phyloP scores from a whole-genome alignment of 345 rosid species.

The Hevea brasiliensis region DNA sequence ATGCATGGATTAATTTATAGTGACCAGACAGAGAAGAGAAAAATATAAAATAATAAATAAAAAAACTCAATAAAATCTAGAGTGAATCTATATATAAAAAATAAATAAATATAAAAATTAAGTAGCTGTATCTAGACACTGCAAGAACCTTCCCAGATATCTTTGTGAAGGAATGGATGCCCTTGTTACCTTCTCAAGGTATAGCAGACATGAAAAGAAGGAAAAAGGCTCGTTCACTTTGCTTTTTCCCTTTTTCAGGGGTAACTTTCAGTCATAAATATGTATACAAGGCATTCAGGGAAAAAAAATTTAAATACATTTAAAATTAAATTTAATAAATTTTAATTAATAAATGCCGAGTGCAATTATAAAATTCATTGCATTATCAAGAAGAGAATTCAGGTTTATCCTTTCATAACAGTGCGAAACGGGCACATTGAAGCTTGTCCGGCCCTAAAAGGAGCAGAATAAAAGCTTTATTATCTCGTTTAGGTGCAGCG shows the following conservation, averaged over 20 bases:
- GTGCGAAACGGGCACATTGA: too few species aligned
- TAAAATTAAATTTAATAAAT: too few species aligned
- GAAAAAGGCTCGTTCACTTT: neutral
- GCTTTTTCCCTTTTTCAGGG: neutral
- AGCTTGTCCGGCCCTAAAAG: too few species aligned
- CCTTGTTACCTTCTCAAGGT: neutral
- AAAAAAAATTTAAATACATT: too few species aligned
- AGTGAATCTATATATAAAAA: neutral
- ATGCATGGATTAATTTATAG: conserved; percentile 12
- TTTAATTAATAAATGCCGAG: too few species aligned
- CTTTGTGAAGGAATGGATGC: conserved; percentile 9
- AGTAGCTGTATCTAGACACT: conserved; percentile 8
- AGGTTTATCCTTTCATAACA: too few species aligned
- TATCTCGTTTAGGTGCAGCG: conserved; percentile 7
- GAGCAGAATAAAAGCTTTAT: too few species aligned
- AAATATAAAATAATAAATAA: neutral
- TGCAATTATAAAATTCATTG: too few species aligned
- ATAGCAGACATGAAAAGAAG: conserved; percentile 10
- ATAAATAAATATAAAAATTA: neutral
- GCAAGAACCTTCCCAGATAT: conserved; percentile 26
- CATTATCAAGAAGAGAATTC: too few species aligned
- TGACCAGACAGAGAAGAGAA: neutral
- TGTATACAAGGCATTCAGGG: too few species aligned
- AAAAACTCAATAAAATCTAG: neutral
- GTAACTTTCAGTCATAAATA: too few species aligned